Conservation (phyloP, 2,329 filamentous ascomycete genomes). For the Drechslerella coelobrocha region DNA sequence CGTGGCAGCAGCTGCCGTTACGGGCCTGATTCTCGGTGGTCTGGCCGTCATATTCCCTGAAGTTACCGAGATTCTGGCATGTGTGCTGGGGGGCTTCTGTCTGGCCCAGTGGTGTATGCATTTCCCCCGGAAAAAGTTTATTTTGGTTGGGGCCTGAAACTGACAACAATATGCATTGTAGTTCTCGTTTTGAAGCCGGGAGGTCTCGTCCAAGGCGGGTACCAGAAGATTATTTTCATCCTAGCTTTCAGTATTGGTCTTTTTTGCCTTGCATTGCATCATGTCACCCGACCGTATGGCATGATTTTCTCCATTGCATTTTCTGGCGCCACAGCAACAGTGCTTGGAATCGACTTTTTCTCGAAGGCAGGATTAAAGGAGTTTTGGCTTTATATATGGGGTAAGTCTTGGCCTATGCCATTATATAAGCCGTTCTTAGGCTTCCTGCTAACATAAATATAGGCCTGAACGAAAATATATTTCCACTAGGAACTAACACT, state of each 20-base stretch:
- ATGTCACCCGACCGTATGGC: conserved; percentile 77
- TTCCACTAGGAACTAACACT: conserved; percentile 75
- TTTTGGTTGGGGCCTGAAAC: not conserved
- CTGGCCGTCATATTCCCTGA: conserved; percentile 80
- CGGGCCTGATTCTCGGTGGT: conserved; percentile 76
- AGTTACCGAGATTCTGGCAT: conserved; percentile 82
- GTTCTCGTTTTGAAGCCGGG: conserved; percentile 77
- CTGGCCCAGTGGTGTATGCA: conserved; percentile 77
- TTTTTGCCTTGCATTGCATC: conserved; percentile 79
- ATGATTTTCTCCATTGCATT: conserved; percentile 80
- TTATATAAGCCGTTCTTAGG: conserved; percentile 22
- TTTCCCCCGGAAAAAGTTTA: conserved; percentile 1
- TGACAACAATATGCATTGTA: conserved; percentile 33
- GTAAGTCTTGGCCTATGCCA: conserved; percentile 58
- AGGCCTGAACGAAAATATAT: conserved; percentile 77
- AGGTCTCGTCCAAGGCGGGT: conserved; percentile 70
- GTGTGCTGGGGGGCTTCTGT: conserved; percentile 84
- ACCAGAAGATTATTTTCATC: conserved; percentile 76
- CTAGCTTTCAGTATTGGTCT: conserved; percentile 71
- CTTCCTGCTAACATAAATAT: conserved; percentile 40
- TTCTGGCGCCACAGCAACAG: conserved; percentile 76
- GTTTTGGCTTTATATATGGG: conserved; percentile 94
- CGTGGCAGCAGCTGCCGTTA: conserved; percentile 76
- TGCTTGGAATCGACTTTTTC: conserved; percentile 90
- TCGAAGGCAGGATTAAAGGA: conserved; percentile 90